Conservation (phyloP, 805 yeast species). For the Ogataea pignaliae region DNA sequence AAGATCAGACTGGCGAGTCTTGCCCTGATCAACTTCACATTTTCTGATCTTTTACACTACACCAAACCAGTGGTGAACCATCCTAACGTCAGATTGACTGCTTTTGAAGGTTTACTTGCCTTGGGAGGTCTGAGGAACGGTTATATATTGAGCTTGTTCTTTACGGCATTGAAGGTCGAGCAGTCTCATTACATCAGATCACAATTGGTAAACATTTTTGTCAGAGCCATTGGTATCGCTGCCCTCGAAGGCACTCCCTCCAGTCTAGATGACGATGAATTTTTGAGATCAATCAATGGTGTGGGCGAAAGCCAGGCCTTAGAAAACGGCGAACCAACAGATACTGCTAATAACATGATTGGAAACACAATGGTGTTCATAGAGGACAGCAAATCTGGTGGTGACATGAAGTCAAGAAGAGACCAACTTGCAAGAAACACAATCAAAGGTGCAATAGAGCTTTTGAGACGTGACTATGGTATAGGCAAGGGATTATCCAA, state of each 20-base stretch:
- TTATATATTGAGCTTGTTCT: conserved; percentile 55
- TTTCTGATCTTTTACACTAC: conserved; percentile 51
- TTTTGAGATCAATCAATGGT: conserved; percentile 21
- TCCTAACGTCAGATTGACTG: conserved; percentile 55
- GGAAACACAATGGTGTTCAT: conserved; percentile 44
- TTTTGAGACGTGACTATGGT: conserved; percentile 55
- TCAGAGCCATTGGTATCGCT: conserved; percentile 54
- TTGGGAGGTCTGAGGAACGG: conserved; percentile 76
- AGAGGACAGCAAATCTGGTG: conserved; percentile 45
- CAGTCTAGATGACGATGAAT: conserved; percentile 62
- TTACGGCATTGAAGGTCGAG: conserved; percentile 54
- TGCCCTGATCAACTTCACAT: conserved; percentile 48
- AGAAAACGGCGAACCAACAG: background rate
- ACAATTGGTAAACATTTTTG: conserved; percentile 43
- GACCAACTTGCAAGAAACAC: conserved; percentile 64
- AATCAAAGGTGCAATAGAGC: conserved; percentile 59
- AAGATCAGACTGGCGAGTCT: conserved; percentile 54
- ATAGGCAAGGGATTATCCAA: conserved; percentile 53
- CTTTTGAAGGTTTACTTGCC: conserved; percentile 63
- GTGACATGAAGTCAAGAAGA: conserved; percentile 47
- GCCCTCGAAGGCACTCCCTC: conserved; percentile 62
- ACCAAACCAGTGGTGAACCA: conserved; percentile 41
- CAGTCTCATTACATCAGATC: conserved; percentile 47
- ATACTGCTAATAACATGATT: conserved; percentile 3
- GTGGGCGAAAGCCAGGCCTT: conserved; percentile 6